These are phyloP conservation scores for Lactarius sanguifluus DNA, from an alignment of 768 basidiomycete genomes.

Conservation along the genomic window DNA sequence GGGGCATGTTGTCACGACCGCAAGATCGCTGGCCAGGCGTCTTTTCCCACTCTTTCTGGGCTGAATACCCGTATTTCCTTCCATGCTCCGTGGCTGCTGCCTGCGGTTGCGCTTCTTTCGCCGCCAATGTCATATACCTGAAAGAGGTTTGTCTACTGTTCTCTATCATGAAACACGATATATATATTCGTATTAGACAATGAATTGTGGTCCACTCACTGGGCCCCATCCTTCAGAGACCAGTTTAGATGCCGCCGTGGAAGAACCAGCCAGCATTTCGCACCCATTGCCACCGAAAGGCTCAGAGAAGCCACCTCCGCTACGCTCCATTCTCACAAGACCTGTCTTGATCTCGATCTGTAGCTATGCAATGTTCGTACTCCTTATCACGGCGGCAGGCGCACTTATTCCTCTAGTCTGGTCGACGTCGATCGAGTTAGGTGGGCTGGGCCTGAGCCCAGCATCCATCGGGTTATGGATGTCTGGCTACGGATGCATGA, in stretches of 20 bases:
- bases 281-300: not conserved
- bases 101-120: not conserved
- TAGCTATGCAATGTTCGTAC: slow-evolving; percentile 45
- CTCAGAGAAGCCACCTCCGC: slow-evolving; percentile 28
- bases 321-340: slow-evolving; percentile 33
- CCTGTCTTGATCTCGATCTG: slow-evolving; percentile 42
- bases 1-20: slow-evolving; percentile 30
- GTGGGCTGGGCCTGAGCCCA: slow-evolving; percentile 38
- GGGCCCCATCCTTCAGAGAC: not conserved
- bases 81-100: slow-evolving; percentile 22
- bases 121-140: not conserved
- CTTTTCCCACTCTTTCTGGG: slow-evolving; percentile 29
- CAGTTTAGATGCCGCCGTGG: not conserved
- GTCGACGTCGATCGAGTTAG: slow-evolving; percentile 33
- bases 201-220: not conserved
- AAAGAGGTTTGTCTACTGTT: slow-evolving; percentile 8
- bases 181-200: not conserved
- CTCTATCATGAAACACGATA: not conserved
- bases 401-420: slow-evolving; percentile 48
- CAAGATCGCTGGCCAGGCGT: slow-evolving; percentile 27
- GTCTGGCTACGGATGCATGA: slow-evolving; percentile 38
- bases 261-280: not conserved
- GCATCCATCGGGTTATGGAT: slow-evolving; percentile 41
- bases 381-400: slow-evolving; percentile 43
- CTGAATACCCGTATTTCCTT: slow-evolving; percentile 31